phyloP scores from a whole-genome alignment of 495 filamentous ascomycete species.

The Podospora sp. region DNA sequence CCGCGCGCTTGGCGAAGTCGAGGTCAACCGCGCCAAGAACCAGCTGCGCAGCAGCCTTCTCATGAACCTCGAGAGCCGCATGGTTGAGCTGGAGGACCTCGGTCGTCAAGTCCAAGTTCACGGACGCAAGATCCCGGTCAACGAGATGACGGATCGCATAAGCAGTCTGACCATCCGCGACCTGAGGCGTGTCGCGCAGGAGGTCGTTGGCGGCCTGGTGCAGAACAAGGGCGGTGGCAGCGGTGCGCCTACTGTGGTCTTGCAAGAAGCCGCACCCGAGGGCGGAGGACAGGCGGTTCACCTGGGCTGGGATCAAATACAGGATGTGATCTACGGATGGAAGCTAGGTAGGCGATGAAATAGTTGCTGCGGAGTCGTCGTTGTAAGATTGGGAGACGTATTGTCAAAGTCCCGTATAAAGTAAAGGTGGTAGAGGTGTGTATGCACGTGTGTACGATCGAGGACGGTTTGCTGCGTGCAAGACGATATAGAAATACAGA shows the following conservation, averaged over 20 bases:
- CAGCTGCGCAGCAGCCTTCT: conserved; percentile 87
- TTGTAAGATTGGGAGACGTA: conserved; percentile 6
- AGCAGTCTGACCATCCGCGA: conserved; percentile 79
- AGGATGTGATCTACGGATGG: conserved; percentile 82
- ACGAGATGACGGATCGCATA: conserved; percentile 90
- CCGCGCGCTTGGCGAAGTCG: conserved; percentile 66
- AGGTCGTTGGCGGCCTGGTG: conserved; percentile 76
- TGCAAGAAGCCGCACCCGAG: conserved; percentile 74
- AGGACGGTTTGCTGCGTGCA: neutral
- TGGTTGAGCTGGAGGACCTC: conserved; percentile 98
- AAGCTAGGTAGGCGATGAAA: conserved; percentile 65
- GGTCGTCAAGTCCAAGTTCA: conserved; percentile 96
- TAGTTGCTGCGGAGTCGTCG: too few relatives aligned
- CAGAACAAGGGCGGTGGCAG: conserved; percentile 76
- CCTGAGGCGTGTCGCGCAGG: conserved; percentile 78
- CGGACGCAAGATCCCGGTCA: conserved; percentile 83
- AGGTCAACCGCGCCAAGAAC: conserved; percentile 97
- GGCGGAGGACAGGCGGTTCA: conserved; percentile 46
- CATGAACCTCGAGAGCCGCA: conserved; percentile 96
- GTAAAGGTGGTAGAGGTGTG: neutral
- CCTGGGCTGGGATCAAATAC: conserved; percentile 84
- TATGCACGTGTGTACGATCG: neutral
- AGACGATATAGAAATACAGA: neutral
- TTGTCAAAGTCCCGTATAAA: neutral
- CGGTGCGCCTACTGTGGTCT: conserved; percentile 89